These are phyloP conservation scores for Madurella fahalii DNA, from an alignment of 2,329 filamentous ascomycete species.

Conservation along the genomic window DNA sequence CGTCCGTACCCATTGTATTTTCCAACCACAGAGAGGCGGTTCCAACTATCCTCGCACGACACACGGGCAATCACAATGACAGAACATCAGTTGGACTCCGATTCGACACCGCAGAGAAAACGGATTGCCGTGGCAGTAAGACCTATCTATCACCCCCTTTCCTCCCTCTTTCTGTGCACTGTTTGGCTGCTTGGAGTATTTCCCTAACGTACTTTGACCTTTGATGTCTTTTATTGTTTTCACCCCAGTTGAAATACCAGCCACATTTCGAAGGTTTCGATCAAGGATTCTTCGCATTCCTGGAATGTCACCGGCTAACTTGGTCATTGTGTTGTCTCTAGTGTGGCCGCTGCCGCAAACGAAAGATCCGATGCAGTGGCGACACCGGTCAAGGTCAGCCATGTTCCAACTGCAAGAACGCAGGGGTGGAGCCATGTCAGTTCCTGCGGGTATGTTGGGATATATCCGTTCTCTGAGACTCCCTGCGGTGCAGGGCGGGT, in stretches of 20 bases:
- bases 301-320: background rate
- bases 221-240: background rate
- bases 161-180: constrained; percentile 9
- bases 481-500: background rate
- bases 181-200: background rate
- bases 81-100: constrained; percentile 38
- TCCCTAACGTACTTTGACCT: background rate
- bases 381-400: constrained; percentile 70
- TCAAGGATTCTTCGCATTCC: no score
- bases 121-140: constrained; percentile 58
- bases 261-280: background rate
- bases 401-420: constrained; percentile 79
- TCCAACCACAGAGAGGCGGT: constrained; percentile 36
- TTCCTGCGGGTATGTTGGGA: constrained; percentile 66
- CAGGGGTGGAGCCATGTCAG: constrained; percentile 66
- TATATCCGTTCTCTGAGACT: background rate
- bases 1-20: constrained; percentile 38
- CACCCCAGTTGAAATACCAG: no score
- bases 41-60: constrained; percentile 36
- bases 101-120: constrained; percentile 48
- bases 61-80: constrained; percentile 35
- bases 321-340: constrained; percentile 35
- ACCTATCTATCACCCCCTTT: constrained; percentile 6
- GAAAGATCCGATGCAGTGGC: constrained; percentile 93
- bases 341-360: constrained; percentile 85